Evolutionary conservation across 208 protist genomes (phyloP).

Genomic region (Leishmania tropica): DNA sequence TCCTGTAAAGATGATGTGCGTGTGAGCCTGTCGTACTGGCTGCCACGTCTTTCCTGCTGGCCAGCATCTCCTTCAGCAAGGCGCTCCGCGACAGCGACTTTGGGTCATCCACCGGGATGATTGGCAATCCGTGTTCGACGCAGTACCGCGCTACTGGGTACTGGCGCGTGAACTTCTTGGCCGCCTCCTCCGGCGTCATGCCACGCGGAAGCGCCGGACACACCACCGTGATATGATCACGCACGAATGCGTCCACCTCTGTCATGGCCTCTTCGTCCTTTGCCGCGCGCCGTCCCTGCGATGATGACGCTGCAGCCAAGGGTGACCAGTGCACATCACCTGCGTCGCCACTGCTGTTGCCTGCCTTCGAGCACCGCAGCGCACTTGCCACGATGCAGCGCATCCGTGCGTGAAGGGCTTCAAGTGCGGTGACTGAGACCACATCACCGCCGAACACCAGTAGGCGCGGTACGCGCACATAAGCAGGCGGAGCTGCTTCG

Average conservation of each 20-base stretch:
- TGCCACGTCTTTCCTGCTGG: neutral
- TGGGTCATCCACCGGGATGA: slow-evolving; percentile 74
- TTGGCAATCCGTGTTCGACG: slow-evolving; percentile 54
- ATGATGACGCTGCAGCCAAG: neutral
- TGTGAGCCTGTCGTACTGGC: neutral
- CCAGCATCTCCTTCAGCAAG: slow-evolving; percentile 59
- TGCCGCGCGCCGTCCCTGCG: neutral
- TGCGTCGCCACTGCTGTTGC: neutral
- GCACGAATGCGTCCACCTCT: slow-evolving; percentile 35
- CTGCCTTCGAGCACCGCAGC: slow-evolving; percentile 6
- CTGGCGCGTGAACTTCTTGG: slow-evolving; percentile 57
- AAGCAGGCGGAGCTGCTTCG: slow-evolving; percentile 4
- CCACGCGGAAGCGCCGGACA: slow-evolving; percentile 67
- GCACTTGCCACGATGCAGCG: slow-evolving; percentile 39
- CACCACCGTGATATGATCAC: slow-evolving; percentile 70
- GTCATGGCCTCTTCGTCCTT: slow-evolving; percentile 4
- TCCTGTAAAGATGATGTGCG: neutral
- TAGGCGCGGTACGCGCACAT: slow-evolving; percentile 55
- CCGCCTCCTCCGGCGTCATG: slow-evolving; percentile 39
- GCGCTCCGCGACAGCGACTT: slow-evolving; percentile 57
- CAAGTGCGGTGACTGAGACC: slow-evolving; percentile 73
- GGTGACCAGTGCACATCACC: neutral
- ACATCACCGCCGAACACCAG: slow-evolving; percentile 88
- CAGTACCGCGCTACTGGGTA: slow-evolving; percentile 83
- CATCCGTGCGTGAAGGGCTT: slow-evolving; percentile 74